Conservation (phyloP, 2,329 filamentous ascomycete genomes). For the Paramyrothecium roridum region DNA sequence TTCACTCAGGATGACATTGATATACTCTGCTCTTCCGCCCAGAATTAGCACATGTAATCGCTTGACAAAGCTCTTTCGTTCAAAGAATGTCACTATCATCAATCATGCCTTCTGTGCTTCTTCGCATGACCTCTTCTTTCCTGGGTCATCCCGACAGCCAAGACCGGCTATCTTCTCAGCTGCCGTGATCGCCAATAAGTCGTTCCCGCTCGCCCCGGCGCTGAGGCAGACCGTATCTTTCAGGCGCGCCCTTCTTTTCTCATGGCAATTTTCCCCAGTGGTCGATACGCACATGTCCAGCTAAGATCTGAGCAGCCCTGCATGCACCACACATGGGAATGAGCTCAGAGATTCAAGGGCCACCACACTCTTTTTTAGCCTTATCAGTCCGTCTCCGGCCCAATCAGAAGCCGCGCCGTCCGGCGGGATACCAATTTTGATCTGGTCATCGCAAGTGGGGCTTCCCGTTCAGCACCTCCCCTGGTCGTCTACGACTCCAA, state of each 20-base stretch:
- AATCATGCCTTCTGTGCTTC: neutral
- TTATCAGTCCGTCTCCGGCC: slow-evolving; percentile 7
- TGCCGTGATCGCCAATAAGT: neutral
- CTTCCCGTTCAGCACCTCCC: neutral
- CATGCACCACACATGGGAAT: no score
- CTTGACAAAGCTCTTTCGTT: no score
- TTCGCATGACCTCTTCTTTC: neutral
- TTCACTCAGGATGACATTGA: neutral
- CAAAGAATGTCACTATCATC: neutral
- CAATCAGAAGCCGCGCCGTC: slow-evolving; percentile 5
- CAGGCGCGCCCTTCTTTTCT: neutral
- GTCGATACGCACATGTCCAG: neutral
- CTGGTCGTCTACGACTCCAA: neutral
- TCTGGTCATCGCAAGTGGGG: neutral
- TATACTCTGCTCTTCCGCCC: neutral
- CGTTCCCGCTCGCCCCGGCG: neutral
- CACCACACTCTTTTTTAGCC: slow-evolving; percentile 1
- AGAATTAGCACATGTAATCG: no score
- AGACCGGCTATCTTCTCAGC: neutral
- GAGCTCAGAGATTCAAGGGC: neutral
- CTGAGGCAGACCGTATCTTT: neutral
- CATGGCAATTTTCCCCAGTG: neutral
- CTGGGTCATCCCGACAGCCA: neutral
- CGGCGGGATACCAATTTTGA: slow-evolving; percentile 1
- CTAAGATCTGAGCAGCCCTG: neutral